Percentiles rank a stretch among this genome's conserved stretches.
Evolutionary conservation across 805 yeast species (phyloP).

Genomic region (Candida khao-thaluensis): DNA sequence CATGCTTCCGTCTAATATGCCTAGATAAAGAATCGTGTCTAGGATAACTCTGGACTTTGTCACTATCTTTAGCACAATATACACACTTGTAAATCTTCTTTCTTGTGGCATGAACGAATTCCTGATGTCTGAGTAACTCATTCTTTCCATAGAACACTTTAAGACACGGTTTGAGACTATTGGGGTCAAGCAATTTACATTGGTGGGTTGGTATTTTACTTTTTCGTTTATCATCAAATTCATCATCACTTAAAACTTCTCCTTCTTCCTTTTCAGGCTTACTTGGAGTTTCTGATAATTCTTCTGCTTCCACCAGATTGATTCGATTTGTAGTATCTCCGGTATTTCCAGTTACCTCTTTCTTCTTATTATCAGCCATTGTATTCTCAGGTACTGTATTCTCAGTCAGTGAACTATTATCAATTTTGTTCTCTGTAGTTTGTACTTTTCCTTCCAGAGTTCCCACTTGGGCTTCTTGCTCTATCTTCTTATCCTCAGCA

Average conservation of each 20-base stretch:
- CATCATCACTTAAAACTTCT: constrained; percentile 7
- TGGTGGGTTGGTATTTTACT: constrained; percentile 29
- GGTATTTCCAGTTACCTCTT: too few relatives aligned
- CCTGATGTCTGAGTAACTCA: constrained; percentile 44
- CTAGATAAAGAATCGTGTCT: constrained; percentile 45
- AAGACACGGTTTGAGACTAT: constrained; percentile 29
- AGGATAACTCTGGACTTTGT: constrained; percentile 41
- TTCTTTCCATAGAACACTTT: constrained; percentile 45
- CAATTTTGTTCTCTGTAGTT: too few relatives aligned
- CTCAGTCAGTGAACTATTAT: too few relatives aligned
- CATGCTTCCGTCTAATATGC: constrained; percentile 44
- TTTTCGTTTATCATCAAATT: background rate
- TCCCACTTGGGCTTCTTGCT: too few relatives aligned
- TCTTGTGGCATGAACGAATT: constrained; percentile 45
- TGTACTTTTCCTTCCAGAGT: too few relatives aligned
- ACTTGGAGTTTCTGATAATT: background rate
- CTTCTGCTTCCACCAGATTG: background rate
- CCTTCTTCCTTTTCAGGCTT: constrained; percentile 3
- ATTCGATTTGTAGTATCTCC: background rate
- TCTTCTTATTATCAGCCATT: too few relatives aligned
- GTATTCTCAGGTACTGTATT: too few relatives aligned
- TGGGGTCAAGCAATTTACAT: constrained; percentile 39
- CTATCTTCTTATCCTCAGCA: too few relatives aligned
- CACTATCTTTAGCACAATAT: constrained; percentile 35
- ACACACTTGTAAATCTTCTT: constrained; percentile 42